A percentile compares a stretch with the other conserved stretches of the same genome.
Evolutionary conservation across 805 yeast species (phyloP).

Genomic region (Ogataea henricii): DNA sequence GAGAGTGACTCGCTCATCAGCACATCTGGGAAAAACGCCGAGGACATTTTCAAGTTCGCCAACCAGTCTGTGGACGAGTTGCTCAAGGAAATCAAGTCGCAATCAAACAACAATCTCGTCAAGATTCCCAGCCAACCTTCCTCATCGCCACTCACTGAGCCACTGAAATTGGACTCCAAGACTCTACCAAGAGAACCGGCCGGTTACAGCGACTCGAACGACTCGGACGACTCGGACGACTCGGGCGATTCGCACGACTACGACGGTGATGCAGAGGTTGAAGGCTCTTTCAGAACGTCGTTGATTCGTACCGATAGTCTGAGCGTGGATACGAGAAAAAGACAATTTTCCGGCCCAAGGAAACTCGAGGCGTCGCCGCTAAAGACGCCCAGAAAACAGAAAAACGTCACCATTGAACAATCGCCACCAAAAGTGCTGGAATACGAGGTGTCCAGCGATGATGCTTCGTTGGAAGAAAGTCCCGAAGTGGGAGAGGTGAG

Average conservation of each 20-base stretch:
- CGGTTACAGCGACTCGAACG: too few species aligned
- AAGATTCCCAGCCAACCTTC: slow-evolving; percentile 13
- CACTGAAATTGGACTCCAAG: slow-evolving; percentile 18
- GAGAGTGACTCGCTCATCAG: background rate
- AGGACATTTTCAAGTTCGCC: slow-evolving; percentile 31
- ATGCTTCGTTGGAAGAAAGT: slow-evolving; percentile 12
- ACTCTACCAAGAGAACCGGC: slow-evolving; percentile 9
- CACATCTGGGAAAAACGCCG: background rate
- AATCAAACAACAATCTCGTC: slow-evolving; percentile 13
- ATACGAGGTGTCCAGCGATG: slow-evolving; percentile 32
- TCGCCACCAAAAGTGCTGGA: slow-evolving; percentile 42
- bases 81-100: slow-evolving; percentile 31
- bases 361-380: slow-evolving; percentile 22
- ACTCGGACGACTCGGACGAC: background rate
- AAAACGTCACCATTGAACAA: slow-evolving; percentile 40
- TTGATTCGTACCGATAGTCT: slow-evolving; percentile 24
- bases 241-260: background rate
- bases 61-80: slow-evolving; percentile 44
- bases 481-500: slow-evolving; percentile 17
- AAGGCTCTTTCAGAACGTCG: slow-evolving; percentile 13
- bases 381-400: slow-evolving; percentile 37
- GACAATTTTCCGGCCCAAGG: slow-evolving; percentile 34
- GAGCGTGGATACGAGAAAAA: slow-evolving; percentile 19
- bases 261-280: slow-evolving; percentile 2
- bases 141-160: slow-evolving; percentile 26